Evolutionary conservation across 148 eudicot species (phyloP).

Genomic region (Persicaria maculosa): DNA sequence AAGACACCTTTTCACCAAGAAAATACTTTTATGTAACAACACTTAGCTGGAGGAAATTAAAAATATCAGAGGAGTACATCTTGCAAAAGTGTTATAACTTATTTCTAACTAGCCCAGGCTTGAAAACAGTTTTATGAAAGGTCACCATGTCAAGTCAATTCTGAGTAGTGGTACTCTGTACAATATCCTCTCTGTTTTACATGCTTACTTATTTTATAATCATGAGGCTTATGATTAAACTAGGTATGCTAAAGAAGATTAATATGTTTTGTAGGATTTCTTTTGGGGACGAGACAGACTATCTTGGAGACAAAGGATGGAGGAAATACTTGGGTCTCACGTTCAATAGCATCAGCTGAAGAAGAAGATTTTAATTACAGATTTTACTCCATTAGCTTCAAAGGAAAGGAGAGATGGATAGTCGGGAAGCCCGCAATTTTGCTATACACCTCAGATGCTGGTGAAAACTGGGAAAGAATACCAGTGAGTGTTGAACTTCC

Average conservation of each 20-base stretch:
- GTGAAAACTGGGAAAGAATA: slow-evolving; percentile 85
- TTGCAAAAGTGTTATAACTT: too few relatives aligned
- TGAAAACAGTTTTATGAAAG: too few relatives aligned
- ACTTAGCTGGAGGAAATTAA: too few relatives aligned
- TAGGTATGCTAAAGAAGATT: neutral
- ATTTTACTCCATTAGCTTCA: slow-evolving; percentile 86
- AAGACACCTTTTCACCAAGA: neutral
- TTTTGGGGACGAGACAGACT: slow-evolving; percentile 94
- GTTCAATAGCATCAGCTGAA: slow-evolving; percentile 86
- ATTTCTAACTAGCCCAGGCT: too few relatives aligned
- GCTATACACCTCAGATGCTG: slow-evolving; percentile 76
- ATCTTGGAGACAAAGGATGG: slow-evolving; percentile 93
- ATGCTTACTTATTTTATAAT: neutral
- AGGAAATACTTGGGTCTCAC: slow-evolving; percentile 68
- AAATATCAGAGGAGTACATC: too few relatives aligned
- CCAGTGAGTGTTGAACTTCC: slow-evolving; percentile 94
- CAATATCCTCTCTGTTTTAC: neutral
- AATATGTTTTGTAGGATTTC: slow-evolving; percentile 60
- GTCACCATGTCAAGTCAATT: neutral
- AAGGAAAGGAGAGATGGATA: slow-evolving; percentile 95
- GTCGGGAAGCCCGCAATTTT: slow-evolving; percentile 92
- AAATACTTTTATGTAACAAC: too few relatives aligned
- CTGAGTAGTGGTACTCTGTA: neutral
- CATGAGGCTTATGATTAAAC: neutral
- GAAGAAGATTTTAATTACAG: slow-evolving; percentile 97